Conservation (phyloP, 805 yeast genomes). For the Candida adriatica region DNA sequence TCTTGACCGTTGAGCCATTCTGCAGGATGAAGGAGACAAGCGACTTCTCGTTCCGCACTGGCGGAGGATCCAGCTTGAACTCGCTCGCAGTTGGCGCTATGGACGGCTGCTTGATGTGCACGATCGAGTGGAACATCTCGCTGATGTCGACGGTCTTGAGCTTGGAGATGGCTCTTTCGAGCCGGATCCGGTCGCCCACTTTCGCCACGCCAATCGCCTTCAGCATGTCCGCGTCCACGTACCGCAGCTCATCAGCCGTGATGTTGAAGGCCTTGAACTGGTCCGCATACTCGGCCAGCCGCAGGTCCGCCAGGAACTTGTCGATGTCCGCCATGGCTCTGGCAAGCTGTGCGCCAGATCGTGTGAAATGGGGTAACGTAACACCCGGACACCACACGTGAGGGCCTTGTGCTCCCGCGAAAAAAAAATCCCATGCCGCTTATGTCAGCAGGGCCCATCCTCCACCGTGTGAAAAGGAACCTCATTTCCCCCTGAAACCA, state of each 20-base stretch:
- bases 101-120: conserved; percentile 4
- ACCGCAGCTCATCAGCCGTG: conserved; percentile 22
- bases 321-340: too few relatives aligned
- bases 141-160: conserved; percentile 24
- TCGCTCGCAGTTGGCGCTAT: conserved; percentile 6
- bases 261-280: conserved; percentile 11
- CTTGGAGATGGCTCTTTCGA: conserved; percentile 51
- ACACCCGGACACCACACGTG: too few relatives aligned
- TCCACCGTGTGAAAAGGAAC: too few relatives aligned
- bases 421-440: too few relatives aligned
- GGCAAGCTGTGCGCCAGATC: too few relatives aligned
- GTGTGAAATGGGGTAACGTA: too few relatives aligned
- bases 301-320: conserved; percentile 8
- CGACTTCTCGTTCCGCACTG: conserved; percentile 15
- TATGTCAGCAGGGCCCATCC: too few relatives aligned
- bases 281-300: conserved; percentile 5
- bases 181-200: conserved; percentile 76
- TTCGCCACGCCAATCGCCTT: conserved; percentile 67
- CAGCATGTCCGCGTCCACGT: conserved; percentile 53
- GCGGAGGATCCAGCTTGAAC: conserved; percentile 17
- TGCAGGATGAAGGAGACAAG: conserved; percentile 64
- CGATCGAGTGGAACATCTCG: conserved; percentile 11
- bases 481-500: too few relatives aligned
- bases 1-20: conserved; percentile 62
- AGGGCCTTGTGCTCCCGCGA: neutral